Conservation (phyloP, 202 grass and related monocot species). For the Dendrocalamus latiflorus region DNA sequence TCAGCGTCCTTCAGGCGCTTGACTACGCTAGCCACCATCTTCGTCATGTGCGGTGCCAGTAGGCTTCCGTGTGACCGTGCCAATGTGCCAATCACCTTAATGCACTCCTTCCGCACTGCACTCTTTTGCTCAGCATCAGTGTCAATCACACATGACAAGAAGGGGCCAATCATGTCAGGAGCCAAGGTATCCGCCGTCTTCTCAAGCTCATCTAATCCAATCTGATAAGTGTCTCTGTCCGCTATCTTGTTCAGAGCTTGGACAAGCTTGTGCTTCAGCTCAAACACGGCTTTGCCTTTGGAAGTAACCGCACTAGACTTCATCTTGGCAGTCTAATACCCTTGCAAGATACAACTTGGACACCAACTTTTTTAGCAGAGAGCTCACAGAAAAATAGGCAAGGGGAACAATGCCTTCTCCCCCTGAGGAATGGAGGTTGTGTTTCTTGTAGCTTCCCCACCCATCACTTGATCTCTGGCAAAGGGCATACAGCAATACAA, state of each 20-base stretch:
- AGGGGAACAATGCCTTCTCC: neutral
- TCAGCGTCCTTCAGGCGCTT: conserved; percentile 78
- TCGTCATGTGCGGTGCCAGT: conserved; percentile 57
- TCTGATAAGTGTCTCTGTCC: conserved; percentile 82
- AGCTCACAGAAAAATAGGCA: neutral
- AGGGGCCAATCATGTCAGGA: conserved; percentile 72
- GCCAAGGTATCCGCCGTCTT: conserved; percentile 39
- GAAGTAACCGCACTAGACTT: conserved; percentile 48
- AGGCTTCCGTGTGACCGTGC: conserved; percentile 48
- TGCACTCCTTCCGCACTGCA: conserved; percentile 74
- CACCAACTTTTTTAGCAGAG: neutral
- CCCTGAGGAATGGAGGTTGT: neutral
- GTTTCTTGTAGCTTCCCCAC: neutral
- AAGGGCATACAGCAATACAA: neutral
- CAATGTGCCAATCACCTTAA: conserved; percentile 65
- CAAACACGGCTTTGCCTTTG: conserved; percentile 68
- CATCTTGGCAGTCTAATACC: conserved; percentile 30
- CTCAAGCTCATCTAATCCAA: conserved; percentile 69
- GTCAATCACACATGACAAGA: conserved; percentile 76
- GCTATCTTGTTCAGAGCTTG: conserved; percentile 85
- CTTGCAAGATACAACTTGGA: neutral
- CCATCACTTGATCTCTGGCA: conserved; percentile 25
- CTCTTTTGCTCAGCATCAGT: conserved; percentile 83
- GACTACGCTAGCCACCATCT: conserved; percentile 62
- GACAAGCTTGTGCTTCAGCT: conserved; percentile 74